These are phyloP conservation scores for Zygoascus ofunaensis DNA, from an alignment of 805 yeast species.

Conservation along the genomic window DNA sequence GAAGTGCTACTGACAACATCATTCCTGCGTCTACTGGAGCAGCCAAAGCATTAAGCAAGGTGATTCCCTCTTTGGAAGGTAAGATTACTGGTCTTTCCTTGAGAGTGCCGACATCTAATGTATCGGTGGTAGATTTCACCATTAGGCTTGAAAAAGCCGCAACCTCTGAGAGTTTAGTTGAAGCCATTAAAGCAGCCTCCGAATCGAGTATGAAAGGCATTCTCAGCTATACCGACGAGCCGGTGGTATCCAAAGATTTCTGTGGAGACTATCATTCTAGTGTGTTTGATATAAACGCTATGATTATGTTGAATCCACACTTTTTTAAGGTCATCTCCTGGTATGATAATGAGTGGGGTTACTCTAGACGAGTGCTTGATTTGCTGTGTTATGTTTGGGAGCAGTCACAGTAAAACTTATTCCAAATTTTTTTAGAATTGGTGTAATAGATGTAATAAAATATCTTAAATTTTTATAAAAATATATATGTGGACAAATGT, in stretches of 20 bases:
- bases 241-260: constrained; percentile 85
- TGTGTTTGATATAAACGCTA: constrained; percentile 84
- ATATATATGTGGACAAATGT: no score
- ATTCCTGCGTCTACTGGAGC: constrained; percentile 96
- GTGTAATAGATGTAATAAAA: no score
- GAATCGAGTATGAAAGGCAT: constrained; percentile 72
- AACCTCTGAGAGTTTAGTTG: constrained; percentile 73
- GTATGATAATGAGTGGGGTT: constrained; percentile 94
- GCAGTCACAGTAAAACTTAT: not conserved
- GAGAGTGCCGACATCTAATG: constrained; percentile 90
- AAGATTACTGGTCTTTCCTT: constrained; percentile 88
- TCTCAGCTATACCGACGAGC: constrained; percentile 83
- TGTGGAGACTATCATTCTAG: constrained; percentile 74
- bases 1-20: constrained; percentile 66
- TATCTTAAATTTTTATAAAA: no score
- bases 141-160: constrained; percentile 68
- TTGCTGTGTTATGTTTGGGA: constrained; percentile 54
- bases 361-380: constrained; percentile 93
- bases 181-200: constrained; percentile 62
- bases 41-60: constrained; percentile 94
- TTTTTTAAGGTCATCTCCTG: constrained; percentile 86
- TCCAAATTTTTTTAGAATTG: no score
- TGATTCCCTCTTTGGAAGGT: constrained; percentile 80
- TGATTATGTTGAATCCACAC: constrained; percentile 75
- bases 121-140: constrained; percentile 86